Conservation (phyloP, 2,329 filamentous ascomycete species). For the Talaromyces albobiverticillius region DNA sequence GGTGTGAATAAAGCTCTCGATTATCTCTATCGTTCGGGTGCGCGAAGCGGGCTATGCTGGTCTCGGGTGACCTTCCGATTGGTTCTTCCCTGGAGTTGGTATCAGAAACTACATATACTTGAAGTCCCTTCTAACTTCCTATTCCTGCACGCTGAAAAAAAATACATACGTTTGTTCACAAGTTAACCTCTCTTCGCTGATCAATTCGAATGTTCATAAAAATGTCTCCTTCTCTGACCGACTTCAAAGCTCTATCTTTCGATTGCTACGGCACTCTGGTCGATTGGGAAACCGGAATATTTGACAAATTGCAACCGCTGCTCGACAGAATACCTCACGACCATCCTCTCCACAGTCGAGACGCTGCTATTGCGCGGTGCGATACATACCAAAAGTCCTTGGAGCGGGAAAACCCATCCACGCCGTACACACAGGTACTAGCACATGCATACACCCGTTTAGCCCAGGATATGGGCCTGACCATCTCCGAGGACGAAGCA, state of each 20-base stretch:
- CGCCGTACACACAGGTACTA: not conserved
- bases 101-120: too few relatives aligned
- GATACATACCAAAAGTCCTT: not conserved
- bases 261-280: constrained; percentile 79
- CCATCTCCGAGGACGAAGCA: not conserved
- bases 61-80: too few relatives aligned
- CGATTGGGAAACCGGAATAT: constrained; percentile 71
- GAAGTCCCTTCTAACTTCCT: too few relatives aligned
- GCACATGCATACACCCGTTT: not conserved
- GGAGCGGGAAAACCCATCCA: not conserved
- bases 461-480: not conserved
- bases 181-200: too few relatives aligned
- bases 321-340: not conserved
- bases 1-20: too few relatives aligned
- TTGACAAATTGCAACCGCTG: constrained; percentile 46
- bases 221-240: too few relatives aligned
- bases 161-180: too few relatives aligned
- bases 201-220: too few relatives aligned
- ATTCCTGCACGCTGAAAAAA: too few relatives aligned
- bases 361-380: not conserved
- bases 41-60: too few relatives aligned
- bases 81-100: too few relatives aligned
- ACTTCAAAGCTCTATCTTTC: constrained; percentile 55
- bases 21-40: too few relatives aligned
- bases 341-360: not conserved